Evolutionary conservation across 2,329 filamentous ascomycete species (phyloP).

Genomic region (Calonectria crousiana): DNA sequence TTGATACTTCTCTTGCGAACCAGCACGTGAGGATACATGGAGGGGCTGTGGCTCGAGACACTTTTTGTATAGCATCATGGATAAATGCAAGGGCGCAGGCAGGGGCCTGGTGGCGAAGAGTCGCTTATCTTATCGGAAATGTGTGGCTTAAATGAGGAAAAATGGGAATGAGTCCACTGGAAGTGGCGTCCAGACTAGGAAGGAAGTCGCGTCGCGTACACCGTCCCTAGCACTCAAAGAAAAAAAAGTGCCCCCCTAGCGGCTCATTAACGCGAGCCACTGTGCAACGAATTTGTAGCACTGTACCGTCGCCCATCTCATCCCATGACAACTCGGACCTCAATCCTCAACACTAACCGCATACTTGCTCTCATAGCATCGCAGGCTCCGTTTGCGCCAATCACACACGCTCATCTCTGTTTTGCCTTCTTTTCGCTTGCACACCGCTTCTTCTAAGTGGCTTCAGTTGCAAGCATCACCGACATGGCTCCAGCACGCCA

Average conservation of each 20-base stretch:
- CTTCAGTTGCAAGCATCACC: constrained; percentile 25
- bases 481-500: constrained; percentile 58
- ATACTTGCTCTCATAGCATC: constrained; percentile 17
- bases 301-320: constrained; percentile 26
- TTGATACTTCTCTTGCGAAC: constrained; percentile 39
- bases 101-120: neutral
- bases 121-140: constrained; percentile 7
- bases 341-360: constrained; percentile 21
- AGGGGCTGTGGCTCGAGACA: neutral
- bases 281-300: constrained; percentile 25
- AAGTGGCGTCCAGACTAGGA: neutral
- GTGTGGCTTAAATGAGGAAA: neutral
- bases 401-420: constrained; percentile 12
- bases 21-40: constrained; percentile 13
- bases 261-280: constrained; percentile 27
- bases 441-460: constrained; percentile 33
- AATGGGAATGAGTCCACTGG: neutral
- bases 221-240: constrained; percentile 5
- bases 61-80: neutral
- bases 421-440: constrained; percentile 1
- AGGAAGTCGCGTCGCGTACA: constrained; percentile 26
- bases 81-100: neutral
- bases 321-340: constrained; percentile 18
- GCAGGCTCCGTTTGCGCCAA: constrained; percentile 20
- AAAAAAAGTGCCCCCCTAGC: constrained; percentile 14